phyloP scores from a whole-genome alignment of 2,329 filamentous ascomycete genomes.

The Cladophialophora exuberans region DNA sequence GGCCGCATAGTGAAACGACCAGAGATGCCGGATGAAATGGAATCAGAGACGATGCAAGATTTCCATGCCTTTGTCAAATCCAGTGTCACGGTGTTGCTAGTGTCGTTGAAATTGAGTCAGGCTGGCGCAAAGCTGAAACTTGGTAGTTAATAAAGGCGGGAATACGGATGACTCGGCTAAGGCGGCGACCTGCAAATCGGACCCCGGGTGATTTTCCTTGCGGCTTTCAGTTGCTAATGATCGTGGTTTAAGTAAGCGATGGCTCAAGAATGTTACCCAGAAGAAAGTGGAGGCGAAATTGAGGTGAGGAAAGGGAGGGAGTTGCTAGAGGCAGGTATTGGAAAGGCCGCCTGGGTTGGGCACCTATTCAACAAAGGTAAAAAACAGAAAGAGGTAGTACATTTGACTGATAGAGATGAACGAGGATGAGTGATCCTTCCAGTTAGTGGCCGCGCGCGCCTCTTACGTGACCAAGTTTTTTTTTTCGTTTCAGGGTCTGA shows the following conservation, averaged over 20 bases:
- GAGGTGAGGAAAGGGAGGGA: background rate
- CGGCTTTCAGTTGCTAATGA: too few relatives aligned
- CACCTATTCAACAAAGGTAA: too few relatives aligned
- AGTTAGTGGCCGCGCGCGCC: background rate
- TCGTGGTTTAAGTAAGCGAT: constrained; percentile 7
- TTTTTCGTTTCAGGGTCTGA: background rate
- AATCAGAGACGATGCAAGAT: constrained; percentile 3
- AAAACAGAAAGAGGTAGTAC: constrained; percentile 6
- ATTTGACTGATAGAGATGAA: background rate
- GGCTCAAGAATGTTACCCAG: constrained; percentile 9
- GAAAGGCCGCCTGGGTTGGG: too few relatives aligned
- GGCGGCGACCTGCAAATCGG: constrained; percentile 11
- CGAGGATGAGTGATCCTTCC: constrained; percentile 8
- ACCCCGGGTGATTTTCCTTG: constrained; percentile 6
- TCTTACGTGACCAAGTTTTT: constrained; percentile 12
- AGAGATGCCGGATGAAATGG: background rate
- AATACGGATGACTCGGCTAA: constrained; percentile 14
- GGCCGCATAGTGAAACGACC: constrained; percentile 18
- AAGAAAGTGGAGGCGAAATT: background rate
- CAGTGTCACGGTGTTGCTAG: background rate
- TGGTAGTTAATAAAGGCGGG: constrained; percentile 4
- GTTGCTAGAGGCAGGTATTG: background rate
- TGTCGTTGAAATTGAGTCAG: constrained; percentile 26
- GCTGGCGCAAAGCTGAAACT: constrained; percentile 24
- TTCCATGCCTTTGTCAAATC: constrained; percentile 6